Conservation (phyloP, 805 yeast genomes). For the Sungouiella thailandica region DNA sequence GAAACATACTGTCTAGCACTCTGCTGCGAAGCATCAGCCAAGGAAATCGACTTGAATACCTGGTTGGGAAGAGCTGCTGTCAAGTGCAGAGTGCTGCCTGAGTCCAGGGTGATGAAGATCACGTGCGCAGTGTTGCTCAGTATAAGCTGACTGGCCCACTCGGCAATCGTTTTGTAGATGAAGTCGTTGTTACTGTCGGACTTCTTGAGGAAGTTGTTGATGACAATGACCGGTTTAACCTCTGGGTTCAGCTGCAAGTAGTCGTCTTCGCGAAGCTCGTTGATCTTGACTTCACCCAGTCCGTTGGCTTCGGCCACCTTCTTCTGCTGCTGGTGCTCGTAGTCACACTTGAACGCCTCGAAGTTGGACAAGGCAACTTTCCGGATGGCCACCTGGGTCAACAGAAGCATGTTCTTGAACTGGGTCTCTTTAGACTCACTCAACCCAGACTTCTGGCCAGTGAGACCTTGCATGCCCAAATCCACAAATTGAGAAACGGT, state of each 20-base stretch:
- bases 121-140: conserved; percentile 85
- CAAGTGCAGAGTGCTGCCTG: conserved; percentile 66
- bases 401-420: conserved; percentile 70
- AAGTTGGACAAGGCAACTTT: conserved; percentile 43
- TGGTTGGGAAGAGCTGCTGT: conserved; percentile 78
- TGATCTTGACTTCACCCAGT: conserved; percentile 29
- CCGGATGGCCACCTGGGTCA: conserved; percentile 70
- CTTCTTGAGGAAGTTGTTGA: conserved; percentile 64
- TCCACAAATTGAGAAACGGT: conserved; percentile 74
- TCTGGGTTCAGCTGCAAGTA: conserved; percentile 82
- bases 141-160: conserved; percentile 81
- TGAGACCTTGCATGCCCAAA: conserved; percentile 79
- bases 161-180: conserved; percentile 69
- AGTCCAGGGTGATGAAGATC: conserved; percentile 79
- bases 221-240: conserved; percentile 77
- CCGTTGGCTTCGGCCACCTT: conserved; percentile 8
- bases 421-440: conserved; percentile 80
- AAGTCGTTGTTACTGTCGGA: conserved; percentile 50
- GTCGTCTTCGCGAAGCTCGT: conserved; percentile 53
- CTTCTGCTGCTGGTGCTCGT: conserved; percentile 15
- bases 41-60: conserved; percentile 67
- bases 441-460: conserved; percentile 91
- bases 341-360: conserved; percentile 21
- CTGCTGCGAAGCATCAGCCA: conserved; percentile 75
- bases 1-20: conserved; percentile 70